These are phyloP conservation scores for Croton setiger DNA, from an alignment of 441 rosid species.

Conservation along the genomic window DNA sequence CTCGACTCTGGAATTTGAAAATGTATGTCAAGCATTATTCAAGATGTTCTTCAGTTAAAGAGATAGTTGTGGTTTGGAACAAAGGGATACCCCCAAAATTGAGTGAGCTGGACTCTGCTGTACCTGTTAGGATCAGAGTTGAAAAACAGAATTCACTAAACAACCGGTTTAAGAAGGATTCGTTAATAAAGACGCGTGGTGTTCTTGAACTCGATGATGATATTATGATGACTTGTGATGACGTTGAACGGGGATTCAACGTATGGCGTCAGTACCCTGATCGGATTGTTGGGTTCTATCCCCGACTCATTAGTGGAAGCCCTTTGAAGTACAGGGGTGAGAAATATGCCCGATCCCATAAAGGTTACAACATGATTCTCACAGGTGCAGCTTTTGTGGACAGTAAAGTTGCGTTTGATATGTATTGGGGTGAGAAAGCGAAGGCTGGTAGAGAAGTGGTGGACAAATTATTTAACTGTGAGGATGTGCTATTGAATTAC, in stretches of 20 bases:
- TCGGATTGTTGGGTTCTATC: slow-evolving; percentile 84
- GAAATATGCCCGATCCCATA: slow-evolving; percentile 65
- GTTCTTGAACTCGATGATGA: slow-evolving; percentile 97
- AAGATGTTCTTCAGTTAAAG: slow-evolving; percentile 84
- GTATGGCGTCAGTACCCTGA: slow-evolving; percentile 89
- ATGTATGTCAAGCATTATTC: slow-evolving; percentile 92
- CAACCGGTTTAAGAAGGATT: slow-evolving; percentile 79
- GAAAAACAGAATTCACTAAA: slow-evolving; percentile 72
- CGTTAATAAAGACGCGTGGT: slow-evolving; percentile 61
- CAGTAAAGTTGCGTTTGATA: slow-evolving; percentile 48
- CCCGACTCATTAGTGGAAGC: slow-evolving; percentile 53
- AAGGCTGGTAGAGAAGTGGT: slow-evolving; percentile 67
- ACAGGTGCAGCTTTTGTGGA: slow-evolving; percentile 97
- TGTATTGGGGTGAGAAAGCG: slow-evolving; percentile 62
- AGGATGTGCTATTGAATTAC: slow-evolving; percentile 79
- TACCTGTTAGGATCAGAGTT: slow-evolving; percentile 75
- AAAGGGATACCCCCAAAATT: slow-evolving; percentile 71
- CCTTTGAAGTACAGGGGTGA: slow-evolving; percentile 69
- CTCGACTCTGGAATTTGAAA: slow-evolving; percentile 97
- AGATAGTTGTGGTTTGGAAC: slow-evolving; percentile 95
- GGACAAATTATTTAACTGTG: slow-evolving; percentile 72
- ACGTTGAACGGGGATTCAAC: slow-evolving; percentile 78
- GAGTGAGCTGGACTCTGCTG: slow-evolving; percentile 69
- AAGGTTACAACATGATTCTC: slow-evolving; percentile 89
- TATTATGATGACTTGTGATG: slow-evolving; percentile 88